These are phyloP conservation scores for Sporothrix sp. DNA, from an alignment of 2,329 filamentous ascomycete genomes.

Conservation along the genomic window DNA sequence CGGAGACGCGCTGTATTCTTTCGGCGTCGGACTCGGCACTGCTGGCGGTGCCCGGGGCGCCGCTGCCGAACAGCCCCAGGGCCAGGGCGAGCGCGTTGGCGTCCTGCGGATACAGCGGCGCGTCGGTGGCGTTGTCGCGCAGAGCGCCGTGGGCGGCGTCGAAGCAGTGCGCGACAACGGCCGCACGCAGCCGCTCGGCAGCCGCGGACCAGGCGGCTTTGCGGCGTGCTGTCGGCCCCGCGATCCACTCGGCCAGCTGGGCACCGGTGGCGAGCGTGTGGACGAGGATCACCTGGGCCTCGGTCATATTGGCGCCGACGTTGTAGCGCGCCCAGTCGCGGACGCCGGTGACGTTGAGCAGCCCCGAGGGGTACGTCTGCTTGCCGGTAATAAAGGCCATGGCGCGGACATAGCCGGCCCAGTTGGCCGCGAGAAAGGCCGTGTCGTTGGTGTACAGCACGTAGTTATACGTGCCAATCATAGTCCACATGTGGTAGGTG, in stretches of 20 bases:
- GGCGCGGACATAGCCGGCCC: slow-evolving; percentile 25
- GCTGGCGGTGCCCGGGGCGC: slow-evolving; percentile 19
- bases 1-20: slow-evolving; percentile 34
- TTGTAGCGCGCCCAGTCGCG: slow-evolving; percentile 43
- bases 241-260: slow-evolving; percentile 37
- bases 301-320: slow-evolving; percentile 39
- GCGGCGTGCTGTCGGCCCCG: slow-evolving; percentile 28
- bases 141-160: slow-evolving; percentile 40
- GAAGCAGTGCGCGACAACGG: slow-evolving; percentile 41
- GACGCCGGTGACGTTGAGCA: slow-evolving; percentile 40
- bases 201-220: slow-evolving; percentile 30
- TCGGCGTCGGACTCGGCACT: not conserved
- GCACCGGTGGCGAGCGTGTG: slow-evolving; percentile 45
- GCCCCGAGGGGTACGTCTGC: slow-evolving; percentile 23
- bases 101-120: slow-evolving; percentile 49
- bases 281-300: slow-evolving; percentile 44
- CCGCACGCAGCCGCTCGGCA: slow-evolving; percentile 32
- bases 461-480: slow-evolving; percentile 48
- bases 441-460: slow-evolving; percentile 42
- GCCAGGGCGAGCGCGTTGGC: slow-evolving; percentile 47
- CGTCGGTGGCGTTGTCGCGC: slow-evolving; percentile 41
- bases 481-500: slow-evolving; percentile 31
- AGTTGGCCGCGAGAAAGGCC: slow-evolving; percentile 24
- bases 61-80: slow-evolving; percentile 33
- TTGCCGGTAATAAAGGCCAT: slow-evolving; percentile 23